Evolutionary conservation across 441 rosid genomes (phyloP).

Genomic region (Theobroma grandiflorum): DNA sequence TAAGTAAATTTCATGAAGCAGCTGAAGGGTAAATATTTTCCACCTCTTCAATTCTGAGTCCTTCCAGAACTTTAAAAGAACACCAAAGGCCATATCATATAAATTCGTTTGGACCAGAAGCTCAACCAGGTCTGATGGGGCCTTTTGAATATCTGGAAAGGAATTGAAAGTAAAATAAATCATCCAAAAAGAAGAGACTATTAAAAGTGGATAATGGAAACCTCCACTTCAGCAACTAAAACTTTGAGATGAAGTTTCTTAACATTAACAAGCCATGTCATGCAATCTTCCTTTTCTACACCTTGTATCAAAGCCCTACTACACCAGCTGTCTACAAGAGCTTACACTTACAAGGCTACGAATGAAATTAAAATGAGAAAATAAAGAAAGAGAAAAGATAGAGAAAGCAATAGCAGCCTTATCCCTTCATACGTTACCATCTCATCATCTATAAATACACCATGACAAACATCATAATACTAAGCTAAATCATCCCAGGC

Average conservation of each 20-base stretch:
- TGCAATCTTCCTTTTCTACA: too few relatives aligned
- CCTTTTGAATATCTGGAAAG: constrained; percentile 54
- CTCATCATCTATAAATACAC: background rate
- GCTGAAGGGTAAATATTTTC: constrained; percentile 25
- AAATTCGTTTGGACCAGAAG: constrained; percentile 75
- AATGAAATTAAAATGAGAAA: background rate
- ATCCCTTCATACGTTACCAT: background rate
- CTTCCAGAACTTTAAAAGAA: constrained; percentile 84
- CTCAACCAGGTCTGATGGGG: constrained; percentile 79
- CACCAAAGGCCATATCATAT: constrained; percentile 91
- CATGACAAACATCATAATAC: background rate
- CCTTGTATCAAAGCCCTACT: background rate
- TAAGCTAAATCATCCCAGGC: constrained; percentile 7
- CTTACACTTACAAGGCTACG: background rate
- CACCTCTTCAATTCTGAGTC: constrained; percentile 83
- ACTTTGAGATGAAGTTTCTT: constrained; percentile 21
- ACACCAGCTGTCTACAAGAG: background rate
- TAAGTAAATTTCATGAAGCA: constrained; percentile 5
- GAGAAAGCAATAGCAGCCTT: background rate
- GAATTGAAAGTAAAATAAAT: constrained; percentile 34
- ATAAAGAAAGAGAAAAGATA: background rate
- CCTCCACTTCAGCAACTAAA: constrained; percentile 4
- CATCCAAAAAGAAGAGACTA: constrained; percentile 16
- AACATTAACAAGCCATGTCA: background rate
- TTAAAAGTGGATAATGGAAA: background rate